Base-by-base conservation (phyloP, 2,329 filamentous ascomycete genomes). In the Rhexocercosporidium sp. region DNA sequence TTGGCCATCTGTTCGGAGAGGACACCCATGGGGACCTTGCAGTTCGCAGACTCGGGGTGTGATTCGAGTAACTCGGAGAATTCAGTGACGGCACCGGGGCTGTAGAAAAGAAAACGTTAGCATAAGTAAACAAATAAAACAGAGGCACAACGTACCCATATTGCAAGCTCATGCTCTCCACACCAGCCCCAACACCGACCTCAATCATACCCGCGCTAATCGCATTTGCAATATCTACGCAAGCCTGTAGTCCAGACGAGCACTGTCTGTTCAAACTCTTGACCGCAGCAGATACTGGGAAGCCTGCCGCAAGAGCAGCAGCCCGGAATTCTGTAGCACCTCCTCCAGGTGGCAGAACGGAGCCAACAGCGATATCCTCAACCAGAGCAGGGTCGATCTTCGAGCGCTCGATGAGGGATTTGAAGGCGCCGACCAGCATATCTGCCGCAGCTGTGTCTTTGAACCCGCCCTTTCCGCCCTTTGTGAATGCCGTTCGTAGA, bases 281-380 rank as follows among this genome's bases (percentile, higher is more conserved):
- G 66, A 97, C 92, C n/a, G 94, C 91, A 5, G 94, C 88, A 20
- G 88, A 86, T 75, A 92, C 91, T 51, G 96, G 92, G 84, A 98
- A 96, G 54, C 96, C 96, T 59, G 96, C 96, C 7, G 93, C 93
- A 66, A 98, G 85, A 64, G 91, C 90, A 41, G 96, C 96, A 68
- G 94, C 96, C 72, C 96, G 91, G 89, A 97, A 97, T 83, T 98
- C 96, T 56, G 96, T 98, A 25, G 96, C 96, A 73, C 95, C 96
- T 74, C 94, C 96, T 69, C 96, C 96, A 39, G 95, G 95, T 20
- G 95, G 89, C 59, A 99, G 89, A 34, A 99, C 96, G 65, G 90
- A 91, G 72, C 96, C 96, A 66, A 98, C 94, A 62, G 91, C 91
- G 72, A 99, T 91, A 78, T 99, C 96, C 81, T 98, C 93, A 59